phyloP scores from a whole-genome alignment of 257 asterid species.

The Solanum paucissectum region DNA sequence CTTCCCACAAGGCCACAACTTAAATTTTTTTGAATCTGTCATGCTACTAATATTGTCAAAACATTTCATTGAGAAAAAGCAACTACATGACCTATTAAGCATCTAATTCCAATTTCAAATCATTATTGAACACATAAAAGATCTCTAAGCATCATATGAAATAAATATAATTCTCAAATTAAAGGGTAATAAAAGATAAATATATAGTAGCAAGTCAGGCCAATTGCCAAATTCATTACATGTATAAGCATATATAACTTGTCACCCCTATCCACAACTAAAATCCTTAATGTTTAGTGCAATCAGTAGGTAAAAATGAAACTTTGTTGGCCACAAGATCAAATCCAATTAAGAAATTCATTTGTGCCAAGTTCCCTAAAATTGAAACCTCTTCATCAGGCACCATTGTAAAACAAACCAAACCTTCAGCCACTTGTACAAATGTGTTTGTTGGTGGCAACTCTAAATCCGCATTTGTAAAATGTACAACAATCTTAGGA shows the following conservation, averaged over 20 bases:
- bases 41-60: too few relatives aligned
- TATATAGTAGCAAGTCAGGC: neutral
- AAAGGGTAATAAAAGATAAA: neutral
- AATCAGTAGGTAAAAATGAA: slow-evolving; percentile 21
- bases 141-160: neutral
- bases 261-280: neutral
- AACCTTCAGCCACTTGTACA: neutral
- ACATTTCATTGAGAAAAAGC: neutral
- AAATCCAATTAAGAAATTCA: slow-evolving; percentile 22
- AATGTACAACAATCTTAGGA: neutral
- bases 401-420: neutral
- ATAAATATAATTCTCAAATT: neutral
- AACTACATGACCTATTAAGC: neutral
- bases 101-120: neutral
- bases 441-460: neutral
- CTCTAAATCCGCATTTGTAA: neutral
- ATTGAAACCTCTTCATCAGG: neutral
- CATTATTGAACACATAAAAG: neutral
- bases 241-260: neutral
- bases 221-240: neutral
- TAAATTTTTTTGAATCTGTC: accelerated
- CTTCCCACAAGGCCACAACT: too few relatives aligned
- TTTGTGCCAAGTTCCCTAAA: slow-evolving; percentile 27
- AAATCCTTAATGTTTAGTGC: neutral
- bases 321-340: slow-evolving; percentile 11